These are phyloP conservation scores for Fraxinus sp. DNA, from an alignment of 305 asterid species.

Conservation along the genomic window DNA sequence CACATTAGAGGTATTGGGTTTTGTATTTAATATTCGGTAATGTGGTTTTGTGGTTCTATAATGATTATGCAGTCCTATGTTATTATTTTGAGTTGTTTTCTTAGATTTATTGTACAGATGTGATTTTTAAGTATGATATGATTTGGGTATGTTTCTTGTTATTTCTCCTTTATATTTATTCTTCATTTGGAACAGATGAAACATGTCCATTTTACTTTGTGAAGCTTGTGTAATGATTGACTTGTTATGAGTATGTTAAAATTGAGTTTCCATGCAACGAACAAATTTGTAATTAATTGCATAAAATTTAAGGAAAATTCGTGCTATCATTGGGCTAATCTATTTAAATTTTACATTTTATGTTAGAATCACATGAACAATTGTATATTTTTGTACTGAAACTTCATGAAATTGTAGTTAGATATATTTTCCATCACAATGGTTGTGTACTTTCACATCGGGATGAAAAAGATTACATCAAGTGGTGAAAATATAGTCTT, in stretches of 20 bases:
- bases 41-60: background rate
- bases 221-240: background rate
- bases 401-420: background rate
- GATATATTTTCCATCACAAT: background rate
- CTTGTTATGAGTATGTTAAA: no score
- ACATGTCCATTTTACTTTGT: background rate
- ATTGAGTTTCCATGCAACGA: no score
- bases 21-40: background rate
- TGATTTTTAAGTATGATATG: background rate
- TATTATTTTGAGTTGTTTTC: background rate
- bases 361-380: no score
- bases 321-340: no score
- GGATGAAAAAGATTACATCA: slow-evolving; percentile 72
- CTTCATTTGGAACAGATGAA: background rate
- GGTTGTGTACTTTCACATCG: slow-evolving; percentile 48
- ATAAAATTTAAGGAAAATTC: no score
- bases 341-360: no score
- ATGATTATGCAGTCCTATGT: background rate
- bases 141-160: background rate
- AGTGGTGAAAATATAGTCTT: slow-evolving; percentile 65
- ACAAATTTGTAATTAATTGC: no score
- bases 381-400: no score
- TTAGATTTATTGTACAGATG: background rate
- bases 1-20: background rate
- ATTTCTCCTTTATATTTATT: background rate